Evolutionary conservation across 75 land plant species (phyloP).

Genomic region (Chamaecyparis obtusa): DNA sequence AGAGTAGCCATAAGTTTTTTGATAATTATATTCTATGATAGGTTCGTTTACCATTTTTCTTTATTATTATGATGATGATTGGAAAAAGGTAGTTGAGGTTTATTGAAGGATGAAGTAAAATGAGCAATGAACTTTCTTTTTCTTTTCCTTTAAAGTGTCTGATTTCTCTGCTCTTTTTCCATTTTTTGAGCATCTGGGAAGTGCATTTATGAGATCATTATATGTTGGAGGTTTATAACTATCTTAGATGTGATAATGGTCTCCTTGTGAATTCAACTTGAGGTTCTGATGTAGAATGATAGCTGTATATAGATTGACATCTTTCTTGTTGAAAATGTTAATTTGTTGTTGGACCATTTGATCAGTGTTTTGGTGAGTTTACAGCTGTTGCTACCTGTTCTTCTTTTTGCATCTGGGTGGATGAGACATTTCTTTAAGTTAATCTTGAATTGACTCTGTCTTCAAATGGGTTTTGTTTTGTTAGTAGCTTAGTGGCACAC

Average conservation of each 20-base stretch:
- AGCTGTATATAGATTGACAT: background rate
- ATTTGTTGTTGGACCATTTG: background rate
- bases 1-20: background rate
- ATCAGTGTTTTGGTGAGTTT: background rate
- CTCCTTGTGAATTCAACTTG: background rate
- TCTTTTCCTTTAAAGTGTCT: background rate
- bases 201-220: background rate
- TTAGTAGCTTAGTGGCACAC: background rate
- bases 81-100: background rate
- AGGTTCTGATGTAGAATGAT: background rate
- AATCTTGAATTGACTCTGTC: background rate
- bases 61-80: background rate
- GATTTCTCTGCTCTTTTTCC: no score
- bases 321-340: background rate
- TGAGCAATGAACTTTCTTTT: background rate
- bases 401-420: background rate
- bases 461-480: background rate
- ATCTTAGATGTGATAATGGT: background rate
- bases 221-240: background rate
- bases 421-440: background rate
- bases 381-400: background rate
- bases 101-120: background rate
- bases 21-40: background rate
- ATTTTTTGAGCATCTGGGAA: background rate
- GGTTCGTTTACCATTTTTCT: background rate